phyloP scores from a whole-genome alignment of 192 early-diverging fungal species.

The Coemansia sp. region DNA sequence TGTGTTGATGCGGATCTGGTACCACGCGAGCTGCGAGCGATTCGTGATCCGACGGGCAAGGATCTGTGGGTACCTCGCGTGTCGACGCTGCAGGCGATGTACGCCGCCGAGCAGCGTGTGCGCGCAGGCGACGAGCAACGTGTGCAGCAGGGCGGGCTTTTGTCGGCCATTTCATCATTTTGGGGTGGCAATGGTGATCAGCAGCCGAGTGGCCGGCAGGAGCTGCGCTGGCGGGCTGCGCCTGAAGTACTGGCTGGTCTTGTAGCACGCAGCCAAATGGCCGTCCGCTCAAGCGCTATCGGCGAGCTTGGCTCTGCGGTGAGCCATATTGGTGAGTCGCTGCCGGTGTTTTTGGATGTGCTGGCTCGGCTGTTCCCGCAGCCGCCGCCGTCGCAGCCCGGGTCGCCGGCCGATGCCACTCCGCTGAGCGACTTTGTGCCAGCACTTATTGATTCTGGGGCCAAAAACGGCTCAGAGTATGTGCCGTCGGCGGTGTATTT shows the following conservation, averaged over 20 bases:
- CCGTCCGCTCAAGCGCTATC: constrained; percentile 29
- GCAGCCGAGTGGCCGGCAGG: constrained; percentile 17
- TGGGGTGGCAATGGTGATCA: constrained; percentile 29
- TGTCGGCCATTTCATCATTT: constrained; percentile 48
- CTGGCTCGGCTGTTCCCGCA: constrained; percentile 35
- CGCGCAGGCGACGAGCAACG: constrained; percentile 6
- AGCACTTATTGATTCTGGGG: neutral
- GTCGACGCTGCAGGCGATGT: constrained; percentile 37
- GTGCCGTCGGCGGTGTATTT: constrained; percentile 40
- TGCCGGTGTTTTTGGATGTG: constrained; percentile 22
- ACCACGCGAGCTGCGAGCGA: constrained; percentile 20
- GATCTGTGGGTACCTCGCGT: constrained; percentile 44
- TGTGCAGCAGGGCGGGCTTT: constrained; percentile 25
- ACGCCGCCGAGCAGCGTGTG: constrained; percentile 25
- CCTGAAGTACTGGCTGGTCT: constrained; percentile 31
- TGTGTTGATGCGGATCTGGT: constrained; percentile 36
- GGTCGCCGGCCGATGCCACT: constrained; percentile 22
- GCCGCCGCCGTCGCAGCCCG: constrained; percentile 29
- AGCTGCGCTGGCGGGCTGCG: constrained; percentile 43
- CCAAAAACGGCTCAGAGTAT: constrained; percentile 10
- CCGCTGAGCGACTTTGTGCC: neutral
- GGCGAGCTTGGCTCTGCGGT: constrained; percentile 13
- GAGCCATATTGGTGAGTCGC: constrained; percentile 9
- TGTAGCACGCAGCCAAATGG: constrained; percentile 22
- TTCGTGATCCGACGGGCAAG: constrained; percentile 11